phyloP scores from a whole-genome alignment of 495 filamentous ascomycete species.

The Pseudevernia furfuracea region DNA sequence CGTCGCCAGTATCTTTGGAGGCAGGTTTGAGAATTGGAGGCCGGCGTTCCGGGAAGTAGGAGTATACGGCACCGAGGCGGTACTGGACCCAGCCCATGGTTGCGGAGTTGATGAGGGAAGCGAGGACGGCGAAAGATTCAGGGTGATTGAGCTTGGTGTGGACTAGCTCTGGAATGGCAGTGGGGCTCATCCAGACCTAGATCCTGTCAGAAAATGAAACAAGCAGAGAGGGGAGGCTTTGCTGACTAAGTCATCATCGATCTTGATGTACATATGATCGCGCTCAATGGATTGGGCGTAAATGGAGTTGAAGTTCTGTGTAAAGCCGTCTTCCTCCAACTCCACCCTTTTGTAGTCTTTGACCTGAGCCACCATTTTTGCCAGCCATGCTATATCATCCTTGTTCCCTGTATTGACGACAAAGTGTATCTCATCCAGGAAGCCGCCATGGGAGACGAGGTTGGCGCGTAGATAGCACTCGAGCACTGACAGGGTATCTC shows the following conservation, averaged over 20 bases:
- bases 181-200: slow-evolving; percentile 39
- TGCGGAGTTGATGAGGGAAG: slow-evolving; percentile 43
- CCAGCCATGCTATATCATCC: slow-evolving; percentile 39
- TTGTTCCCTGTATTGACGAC: slow-evolving; percentile 40
- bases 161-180: slow-evolving; percentile 40
- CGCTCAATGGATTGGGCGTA: slow-evolving; percentile 34
- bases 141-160: slow-evolving; percentile 38
- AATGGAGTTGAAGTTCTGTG: slow-evolving; percentile 31
- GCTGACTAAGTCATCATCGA: slow-evolving; percentile 43
- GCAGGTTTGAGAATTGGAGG: neutral
- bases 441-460: slow-evolving; percentile 41
- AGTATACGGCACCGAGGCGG: slow-evolving; percentile 37
- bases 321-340: slow-evolving; percentile 24
- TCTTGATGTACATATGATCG: slow-evolving; percentile 42
- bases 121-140: slow-evolving; percentile 37
- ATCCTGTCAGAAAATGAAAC: neutral
- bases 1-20: slow-evolving; percentile 10
- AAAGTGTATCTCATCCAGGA: slow-evolving; percentile 42
- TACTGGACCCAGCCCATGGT: slow-evolving; percentile 40
- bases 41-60: slow-evolving; percentile 37
- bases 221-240: neutral
- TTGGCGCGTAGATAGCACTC: slow-evolving; percentile 45
- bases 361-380: slow-evolving; percentile 21
- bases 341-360: slow-evolving; percentile 11
- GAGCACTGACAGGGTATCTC: slow-evolving; percentile 28